Evolutionary conservation across 106 monocot species (phyloP), one percentile per base, ranked within the genome.

Genomic region (Dioscorea alata): DNA sequence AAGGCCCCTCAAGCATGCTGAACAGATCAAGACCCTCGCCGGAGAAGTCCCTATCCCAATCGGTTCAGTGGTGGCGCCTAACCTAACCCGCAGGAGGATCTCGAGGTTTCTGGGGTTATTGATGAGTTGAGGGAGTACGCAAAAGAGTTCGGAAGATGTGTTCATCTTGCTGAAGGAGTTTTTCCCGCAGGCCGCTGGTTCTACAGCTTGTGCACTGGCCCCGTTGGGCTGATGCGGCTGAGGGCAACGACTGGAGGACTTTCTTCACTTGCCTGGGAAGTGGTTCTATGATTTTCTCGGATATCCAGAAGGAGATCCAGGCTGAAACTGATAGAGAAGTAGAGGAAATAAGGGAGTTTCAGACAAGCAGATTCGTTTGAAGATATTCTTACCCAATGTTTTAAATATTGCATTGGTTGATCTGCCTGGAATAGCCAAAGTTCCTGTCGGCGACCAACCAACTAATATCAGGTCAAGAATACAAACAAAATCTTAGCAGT

Each of bases 351-450:
- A 95, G 64, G 94, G 94, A 32, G 80, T 95, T 57, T 95, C 94
- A 57, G 94, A 95, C 65, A 91, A 88, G 74, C 94, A 91, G 65
- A 88, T 95, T 66, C 85, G 91, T 51, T 68, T 96, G 60, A 96
- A 92, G 71, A 89, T 91, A 28, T 96, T 82, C 70, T 96, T 92
- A 33, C 88, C 95, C 68, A 96, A 91, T 86, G 95, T 91, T 77
- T 74, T 96, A 13, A 92, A 91, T 69, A 96, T 96, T 9, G 91
- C 94, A n/a, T 67, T 91, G 48, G 95, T 92, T 52, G 95, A 92
- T 84, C 84, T 96, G 66, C 95, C 91, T 68, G 95, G 95, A 80
- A 96, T 96, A 61, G 92, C 95, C 23, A 96, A 86, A 75, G 94
- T 95, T 1, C 94, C 94, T 53, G 94, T 95, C 63, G 95, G 91